Conservation (phyloP, 257 asterid species). For the Mitragyna speciosa region DNA sequence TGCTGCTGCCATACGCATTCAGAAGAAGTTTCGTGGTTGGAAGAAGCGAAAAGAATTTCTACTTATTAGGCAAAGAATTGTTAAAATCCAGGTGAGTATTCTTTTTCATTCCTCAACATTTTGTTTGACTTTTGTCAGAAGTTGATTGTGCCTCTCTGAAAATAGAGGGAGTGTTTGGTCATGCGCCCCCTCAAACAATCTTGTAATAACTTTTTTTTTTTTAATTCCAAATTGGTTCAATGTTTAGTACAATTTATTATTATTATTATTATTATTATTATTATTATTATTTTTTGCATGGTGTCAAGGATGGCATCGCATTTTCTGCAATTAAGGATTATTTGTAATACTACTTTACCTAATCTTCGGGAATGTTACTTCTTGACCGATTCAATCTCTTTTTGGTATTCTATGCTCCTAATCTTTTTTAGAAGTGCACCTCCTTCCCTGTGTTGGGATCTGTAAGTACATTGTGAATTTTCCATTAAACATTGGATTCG, state of each 20-base stretch:
- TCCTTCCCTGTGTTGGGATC: background rate
- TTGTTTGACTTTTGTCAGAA: constrained; percentile 1
- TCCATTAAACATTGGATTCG: constrained; percentile 4
- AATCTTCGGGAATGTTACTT: background rate
- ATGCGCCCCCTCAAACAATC: background rate
- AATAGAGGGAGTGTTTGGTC: background rate
- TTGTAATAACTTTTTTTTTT: background rate
- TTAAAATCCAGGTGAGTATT: constrained; percentile 80
- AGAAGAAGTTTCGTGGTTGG: constrained; percentile 96
- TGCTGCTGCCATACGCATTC: constrained; percentile 81
- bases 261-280: no score
- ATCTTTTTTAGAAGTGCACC: background rate
- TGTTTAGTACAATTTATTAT: background rate
- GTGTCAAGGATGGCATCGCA: background rate
- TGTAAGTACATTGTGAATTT: background rate
- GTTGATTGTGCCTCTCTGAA: background rate
- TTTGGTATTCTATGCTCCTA: background rate
- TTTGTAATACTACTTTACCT: background rate
- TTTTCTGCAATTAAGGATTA: background rate
- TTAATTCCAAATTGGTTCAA: background rate
- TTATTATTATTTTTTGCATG: background rate
- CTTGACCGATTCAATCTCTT: background rate
- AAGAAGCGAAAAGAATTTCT: constrained; percentile 77
- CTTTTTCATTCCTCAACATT: constrained; percentile 4
- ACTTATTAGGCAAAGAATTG: constrained; percentile 71